A percentile compares a stretch with the other conserved stretches of the same genome.
phyloP scores from a whole-genome alignment of 768 basidiomycete genomes.

The Mycena sanguinolenta region DNA sequence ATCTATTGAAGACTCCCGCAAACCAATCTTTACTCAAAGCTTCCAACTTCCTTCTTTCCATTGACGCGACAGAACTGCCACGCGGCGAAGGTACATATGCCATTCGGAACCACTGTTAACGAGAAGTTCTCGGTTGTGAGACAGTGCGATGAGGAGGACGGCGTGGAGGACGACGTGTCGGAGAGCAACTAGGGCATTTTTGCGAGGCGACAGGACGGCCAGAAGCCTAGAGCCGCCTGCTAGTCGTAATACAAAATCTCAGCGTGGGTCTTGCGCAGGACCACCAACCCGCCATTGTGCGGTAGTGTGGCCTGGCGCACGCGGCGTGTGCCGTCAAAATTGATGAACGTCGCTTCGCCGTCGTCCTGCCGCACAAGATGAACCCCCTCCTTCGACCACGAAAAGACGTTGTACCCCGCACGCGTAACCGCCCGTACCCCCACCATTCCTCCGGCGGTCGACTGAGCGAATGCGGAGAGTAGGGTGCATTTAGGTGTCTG shows the following conservation, averaged over 20 bases:
- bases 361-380: not conserved
- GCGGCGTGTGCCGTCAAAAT: not conserved
- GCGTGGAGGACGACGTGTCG: not conserved
- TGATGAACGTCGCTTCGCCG: not conserved
- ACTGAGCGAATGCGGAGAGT: not conserved
- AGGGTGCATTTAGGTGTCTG: not conserved
- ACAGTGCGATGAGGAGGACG: slow-evolving; percentile 61
- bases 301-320: not conserved
- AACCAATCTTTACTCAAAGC: no score
- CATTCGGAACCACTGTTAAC: slow-evolving; percentile 83
- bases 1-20: no score
- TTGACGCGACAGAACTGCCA: slow-evolving; percentile 80
- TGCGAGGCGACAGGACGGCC: slow-evolving; percentile 76
- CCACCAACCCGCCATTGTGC: not conserved
- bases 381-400: not conserved
- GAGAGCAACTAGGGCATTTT: slow-evolving; percentile 70
- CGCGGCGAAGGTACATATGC: slow-evolving; percentile 74
- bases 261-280: not conserved
- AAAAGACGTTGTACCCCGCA: not conserved
- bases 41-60: slow-evolving; percentile 84
- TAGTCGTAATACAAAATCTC: not conserved
- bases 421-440: not conserved
- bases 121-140: slow-evolving; percentile 93
- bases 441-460: not conserved
- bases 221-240: not conserved